Evolutionary conservation across 495 filamentous ascomycete genomes (phyloP).

Genomic region (Xylaria castorea): DNA sequence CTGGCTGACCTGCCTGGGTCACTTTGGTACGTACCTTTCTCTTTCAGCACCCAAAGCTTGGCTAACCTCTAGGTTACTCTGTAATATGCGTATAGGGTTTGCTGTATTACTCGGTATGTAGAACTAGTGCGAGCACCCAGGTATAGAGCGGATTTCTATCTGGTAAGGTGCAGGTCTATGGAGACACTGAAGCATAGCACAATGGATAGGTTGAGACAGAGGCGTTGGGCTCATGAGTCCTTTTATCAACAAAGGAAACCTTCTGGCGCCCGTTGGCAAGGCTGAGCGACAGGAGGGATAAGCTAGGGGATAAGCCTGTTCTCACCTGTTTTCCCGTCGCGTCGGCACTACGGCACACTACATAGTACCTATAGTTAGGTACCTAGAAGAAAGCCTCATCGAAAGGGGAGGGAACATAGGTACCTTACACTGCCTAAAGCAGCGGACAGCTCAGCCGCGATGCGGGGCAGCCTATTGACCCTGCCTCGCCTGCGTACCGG

Average conservation of each 20-base stretch:
- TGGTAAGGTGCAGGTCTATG: background rate
- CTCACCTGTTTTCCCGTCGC: background rate
- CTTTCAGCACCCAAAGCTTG: slow-evolving; percentile 14
- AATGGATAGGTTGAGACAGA: background rate
- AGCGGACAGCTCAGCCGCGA: slow-evolving; percentile 40
- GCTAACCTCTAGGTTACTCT: background rate
- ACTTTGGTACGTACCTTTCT: slow-evolving; percentile 16
- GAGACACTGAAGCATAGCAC: background rate
- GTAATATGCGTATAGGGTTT: background rate
- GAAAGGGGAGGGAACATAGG: background rate
- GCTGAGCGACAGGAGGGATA: background rate
- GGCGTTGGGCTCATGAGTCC: background rate
- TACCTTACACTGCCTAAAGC: slow-evolving; percentile 11
- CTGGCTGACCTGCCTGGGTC: background rate
- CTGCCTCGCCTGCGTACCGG: background rate
- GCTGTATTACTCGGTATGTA: background rate
- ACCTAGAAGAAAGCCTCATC: slow-evolving; percentile 21
- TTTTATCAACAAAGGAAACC: slow-evolving; percentile 18
- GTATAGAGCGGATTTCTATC: background rate
- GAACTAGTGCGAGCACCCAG: background rate
- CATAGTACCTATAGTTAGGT: background rate
- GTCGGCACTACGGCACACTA: slow-evolving; percentile 9
- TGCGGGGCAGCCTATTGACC: slow-evolving; percentile 35
- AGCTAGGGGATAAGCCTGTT: background rate
- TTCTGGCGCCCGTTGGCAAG: background rate